A percentile compares a stretch with the other conserved stretches of the same genome.
Conservation (phyloP, 2,329 filamentous ascomycete genomes). For the Cordyceps fumosorosea region DNA sequence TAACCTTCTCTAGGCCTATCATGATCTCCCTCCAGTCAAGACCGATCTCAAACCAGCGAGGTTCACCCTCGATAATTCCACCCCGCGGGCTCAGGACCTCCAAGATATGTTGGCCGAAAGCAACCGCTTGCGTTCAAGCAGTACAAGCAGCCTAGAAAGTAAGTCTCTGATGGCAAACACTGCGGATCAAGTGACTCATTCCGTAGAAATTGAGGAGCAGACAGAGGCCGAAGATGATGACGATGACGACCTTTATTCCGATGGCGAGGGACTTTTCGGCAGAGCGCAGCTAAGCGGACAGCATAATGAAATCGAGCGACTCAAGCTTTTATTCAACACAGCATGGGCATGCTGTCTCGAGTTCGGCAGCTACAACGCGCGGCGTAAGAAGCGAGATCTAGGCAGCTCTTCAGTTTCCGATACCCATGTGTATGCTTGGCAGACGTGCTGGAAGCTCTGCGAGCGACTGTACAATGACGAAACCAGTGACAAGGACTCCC, state of each 20-base stretch:
- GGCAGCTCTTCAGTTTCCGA: constrained; percentile 41
- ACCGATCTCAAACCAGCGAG: constrained; percentile 63
- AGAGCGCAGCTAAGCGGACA: constrained; percentile 51
- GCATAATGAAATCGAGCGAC: constrained; percentile 60
- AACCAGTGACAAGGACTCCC: constrained; percentile 60
- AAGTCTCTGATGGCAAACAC: constrained; percentile 21
- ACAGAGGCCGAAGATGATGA: constrained; percentile 49
- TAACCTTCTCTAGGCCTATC: constrained; percentile 20
- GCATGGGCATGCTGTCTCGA: constrained; percentile 11
- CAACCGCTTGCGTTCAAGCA: constrained; percentile 55
- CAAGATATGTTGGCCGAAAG: constrained; percentile 60
- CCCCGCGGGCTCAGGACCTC: constrained; percentile 76
- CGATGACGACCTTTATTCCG: constrained; percentile 39
- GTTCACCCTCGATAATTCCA: constrained; percentile 63
- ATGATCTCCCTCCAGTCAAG: constrained; percentile 63
- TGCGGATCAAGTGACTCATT: constrained; percentile 20
- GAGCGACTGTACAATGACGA: constrained; percentile 80
- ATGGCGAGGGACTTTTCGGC: constrained; percentile 71
- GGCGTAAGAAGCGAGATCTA: constrained; percentile 6
- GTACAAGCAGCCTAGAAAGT: constrained; percentile 75
- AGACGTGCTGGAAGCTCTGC: constrained; percentile 87
- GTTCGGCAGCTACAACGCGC: constrained; percentile 11
- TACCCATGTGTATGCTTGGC: constrained; percentile 84
- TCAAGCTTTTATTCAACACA: constrained; percentile 60
- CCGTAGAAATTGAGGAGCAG: constrained; percentile 49